phyloP scores from a whole-genome alignment of 306 rosid species.

The Ormosia semicastrata region DNA sequence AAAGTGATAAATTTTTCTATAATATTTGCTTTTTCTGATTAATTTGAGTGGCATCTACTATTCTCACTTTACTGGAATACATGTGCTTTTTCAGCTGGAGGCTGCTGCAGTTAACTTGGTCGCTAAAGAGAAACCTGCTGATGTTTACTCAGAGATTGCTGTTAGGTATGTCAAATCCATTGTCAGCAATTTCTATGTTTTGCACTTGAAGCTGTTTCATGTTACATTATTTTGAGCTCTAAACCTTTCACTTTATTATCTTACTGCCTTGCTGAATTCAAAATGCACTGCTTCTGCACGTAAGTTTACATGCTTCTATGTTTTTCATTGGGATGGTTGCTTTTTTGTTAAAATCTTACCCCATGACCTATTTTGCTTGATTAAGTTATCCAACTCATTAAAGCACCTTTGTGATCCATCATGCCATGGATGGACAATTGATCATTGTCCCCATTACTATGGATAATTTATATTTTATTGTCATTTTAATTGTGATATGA shows the following conservation, averaged over 20 bases:
- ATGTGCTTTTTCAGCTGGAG: constrained; percentile 55
- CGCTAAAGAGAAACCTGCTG: constrained; percentile 76
- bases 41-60: constrained; percentile 20
- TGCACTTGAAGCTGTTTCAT: background rate
- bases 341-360: background rate
- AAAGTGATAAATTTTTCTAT: background rate
- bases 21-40: constrained; percentile 6
- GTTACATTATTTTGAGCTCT: background rate
- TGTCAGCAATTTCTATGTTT: background rate
- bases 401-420: background rate
- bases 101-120: constrained; percentile 91
- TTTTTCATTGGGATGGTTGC: background rate
- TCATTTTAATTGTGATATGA: constrained; percentile 15
- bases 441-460: constrained; percentile 6
- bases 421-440: background rate
- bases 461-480: background rate
- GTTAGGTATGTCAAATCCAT: constrained; percentile 45
- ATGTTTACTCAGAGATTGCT: constrained; percentile 90
- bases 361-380: background rate
- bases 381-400: background rate
- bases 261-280: background rate
- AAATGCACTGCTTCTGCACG: constrained; percentile 5
- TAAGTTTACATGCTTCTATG: constrained; percentile 11
- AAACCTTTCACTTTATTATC: background rate
- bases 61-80: constrained; percentile 26